phyloP scores from a whole-genome alignment of 2,329 filamentous ascomycete species.

The Biscogniauxia mediterranea region DNA sequence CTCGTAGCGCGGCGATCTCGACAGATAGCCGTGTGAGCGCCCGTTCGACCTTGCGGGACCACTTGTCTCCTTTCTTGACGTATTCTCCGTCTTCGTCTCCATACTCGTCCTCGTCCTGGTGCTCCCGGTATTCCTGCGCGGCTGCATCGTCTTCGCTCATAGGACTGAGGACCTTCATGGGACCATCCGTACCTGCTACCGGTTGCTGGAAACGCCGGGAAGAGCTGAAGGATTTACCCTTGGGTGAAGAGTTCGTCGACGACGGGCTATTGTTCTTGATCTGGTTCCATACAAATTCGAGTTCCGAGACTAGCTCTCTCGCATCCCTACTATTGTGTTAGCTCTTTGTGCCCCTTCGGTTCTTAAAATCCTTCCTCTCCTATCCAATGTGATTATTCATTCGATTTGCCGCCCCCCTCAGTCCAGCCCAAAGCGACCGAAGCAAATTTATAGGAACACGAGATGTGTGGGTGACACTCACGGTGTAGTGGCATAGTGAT shows the following conservation, averaged over 20 bases:
- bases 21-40: conserved; percentile 86
- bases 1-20: conserved; percentile 86
- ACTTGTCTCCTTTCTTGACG: conserved; percentile 53
- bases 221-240: conserved; percentile 37
- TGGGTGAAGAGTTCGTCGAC: conserved; percentile 57
- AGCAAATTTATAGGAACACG: background rate
- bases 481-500: conserved; percentile 86
- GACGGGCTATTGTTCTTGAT: conserved; percentile 82
- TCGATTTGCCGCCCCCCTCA: background rate
- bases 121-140: conserved; percentile 52
- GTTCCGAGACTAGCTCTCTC: conserved; percentile 81
- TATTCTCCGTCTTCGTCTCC: conserved; percentile 37
- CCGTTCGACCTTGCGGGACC: conserved; percentile 80
- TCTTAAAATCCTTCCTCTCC: background rate
- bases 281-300: conserved; percentile 99
- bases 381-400: background rate
- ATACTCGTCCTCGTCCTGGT: conserved; percentile 42
- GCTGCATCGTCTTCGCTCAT: conserved; percentile 81
- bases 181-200: conserved; percentile 49
- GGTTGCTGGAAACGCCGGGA: conserved; percentile 47
- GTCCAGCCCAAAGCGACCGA: background rate
- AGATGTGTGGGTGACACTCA: conserved; percentile 36
- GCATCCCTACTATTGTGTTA: conserved; percentile 58
- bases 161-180: conserved; percentile 73
- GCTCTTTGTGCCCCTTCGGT: conserved; percentile 1